These are phyloP conservation scores for Fusarium sp. DNA, from an alignment of 2,329 filamentous ascomycete genomes.

Conservation along the genomic window DNA sequence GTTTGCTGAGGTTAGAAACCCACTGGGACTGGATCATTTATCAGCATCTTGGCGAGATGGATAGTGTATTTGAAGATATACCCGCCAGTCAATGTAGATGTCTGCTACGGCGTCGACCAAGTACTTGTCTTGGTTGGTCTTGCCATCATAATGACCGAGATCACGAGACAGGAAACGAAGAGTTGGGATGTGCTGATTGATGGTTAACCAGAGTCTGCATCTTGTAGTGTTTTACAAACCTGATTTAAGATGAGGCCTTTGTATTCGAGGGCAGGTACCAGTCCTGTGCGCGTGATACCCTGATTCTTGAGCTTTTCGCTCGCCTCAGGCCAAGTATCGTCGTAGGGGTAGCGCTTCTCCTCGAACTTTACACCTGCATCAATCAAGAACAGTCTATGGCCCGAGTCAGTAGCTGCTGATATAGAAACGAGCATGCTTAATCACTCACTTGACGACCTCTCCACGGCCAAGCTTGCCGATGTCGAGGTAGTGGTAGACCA, in stretches of 20 bases:
- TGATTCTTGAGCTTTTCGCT: slow-evolving; percentile 45
- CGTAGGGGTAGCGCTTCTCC: slow-evolving; percentile 33
- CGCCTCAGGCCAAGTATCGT: slow-evolving; percentile 23
- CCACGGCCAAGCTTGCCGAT: slow-evolving; percentile 46
- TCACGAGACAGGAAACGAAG: slow-evolving; percentile 27
- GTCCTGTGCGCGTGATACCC: slow-evolving; percentile 47
- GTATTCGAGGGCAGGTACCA: slow-evolving; percentile 52
- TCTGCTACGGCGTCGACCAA: slow-evolving; percentile 21
- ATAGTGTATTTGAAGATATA: fast-evolving
- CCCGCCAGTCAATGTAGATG: slow-evolving; percentile 28
- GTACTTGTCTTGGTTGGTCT: slow-evolving; percentile 24
- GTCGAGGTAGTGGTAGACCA: slow-evolving; percentile 43
- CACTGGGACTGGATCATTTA: not conserved
- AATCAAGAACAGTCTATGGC: slow-evolving; percentile 29
- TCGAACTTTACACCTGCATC: slow-evolving; percentile 33
- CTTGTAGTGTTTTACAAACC: not conserved
- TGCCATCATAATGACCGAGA: slow-evolving; percentile 26
- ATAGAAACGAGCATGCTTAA: not conserved
- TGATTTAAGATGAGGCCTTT: slow-evolving; percentile 46
- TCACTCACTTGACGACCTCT: slow-evolving; percentile 43
- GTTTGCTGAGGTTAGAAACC: not conserved
- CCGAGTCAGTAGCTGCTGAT: not conserved
- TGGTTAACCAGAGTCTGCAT: not conserved
- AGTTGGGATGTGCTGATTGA: slow-evolving; percentile 10
- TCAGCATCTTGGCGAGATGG: not conserved